Percentiles rank a stretch among this genome's conserved stretches.
These are phyloP conservation scores for Microascus cirrosus DNA, from an alignment of 2,329 filamentous ascomycete genomes.

Conservation along the genomic window DNA sequence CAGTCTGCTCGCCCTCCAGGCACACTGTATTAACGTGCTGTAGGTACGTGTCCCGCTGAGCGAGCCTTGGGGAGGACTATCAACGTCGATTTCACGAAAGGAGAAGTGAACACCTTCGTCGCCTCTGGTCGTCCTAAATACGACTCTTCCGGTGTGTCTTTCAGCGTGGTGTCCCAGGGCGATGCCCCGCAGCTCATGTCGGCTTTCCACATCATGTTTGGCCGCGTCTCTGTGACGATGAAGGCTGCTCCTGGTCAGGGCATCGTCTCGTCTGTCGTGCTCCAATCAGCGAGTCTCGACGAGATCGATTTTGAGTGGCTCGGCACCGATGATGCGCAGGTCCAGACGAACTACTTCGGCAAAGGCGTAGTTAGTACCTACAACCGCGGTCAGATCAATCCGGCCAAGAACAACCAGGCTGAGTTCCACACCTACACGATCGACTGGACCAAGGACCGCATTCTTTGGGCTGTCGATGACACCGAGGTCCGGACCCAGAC, in stretches of 20 bases:
- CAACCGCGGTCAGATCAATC: conserved; percentile 76
- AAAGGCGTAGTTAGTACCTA: conserved; percentile 80
- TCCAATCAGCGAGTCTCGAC: conserved; percentile 85
- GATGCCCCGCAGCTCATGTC: conserved; percentile 80
- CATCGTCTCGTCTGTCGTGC: conserved; percentile 84
- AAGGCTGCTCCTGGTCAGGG: conserved; percentile 80
- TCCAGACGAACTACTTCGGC: conserved; percentile 97
- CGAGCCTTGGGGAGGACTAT: conserved; percentile 76
- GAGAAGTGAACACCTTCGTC: conserved; percentile 68
- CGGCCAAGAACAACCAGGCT: conserved; percentile 55
- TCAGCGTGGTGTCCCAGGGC: conserved; percentile 67
- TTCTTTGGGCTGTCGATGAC: conserved; percentile 79
- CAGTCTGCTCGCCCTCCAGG: background rate
- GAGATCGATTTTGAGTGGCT: conserved; percentile 98
- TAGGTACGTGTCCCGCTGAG: conserved; percentile 58
- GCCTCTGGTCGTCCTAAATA: conserved; percentile 62
- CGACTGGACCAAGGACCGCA: conserved; percentile 79
- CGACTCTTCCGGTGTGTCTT: conserved; percentile 59
- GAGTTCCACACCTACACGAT: conserved; percentile 78
- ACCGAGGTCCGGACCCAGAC: conserved; percentile 66
- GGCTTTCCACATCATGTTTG: conserved; percentile 99
- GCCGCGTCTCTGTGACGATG: conserved; percentile 74
- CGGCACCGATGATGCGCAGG: conserved; percentile 60
- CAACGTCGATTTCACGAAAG: conserved; percentile 71
- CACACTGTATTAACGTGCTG: conserved; percentile 4